Evolutionary conservation across 2,329 filamentous ascomycete genomes (phyloP).

Genomic region (Fusarium equiseti): DNA sequence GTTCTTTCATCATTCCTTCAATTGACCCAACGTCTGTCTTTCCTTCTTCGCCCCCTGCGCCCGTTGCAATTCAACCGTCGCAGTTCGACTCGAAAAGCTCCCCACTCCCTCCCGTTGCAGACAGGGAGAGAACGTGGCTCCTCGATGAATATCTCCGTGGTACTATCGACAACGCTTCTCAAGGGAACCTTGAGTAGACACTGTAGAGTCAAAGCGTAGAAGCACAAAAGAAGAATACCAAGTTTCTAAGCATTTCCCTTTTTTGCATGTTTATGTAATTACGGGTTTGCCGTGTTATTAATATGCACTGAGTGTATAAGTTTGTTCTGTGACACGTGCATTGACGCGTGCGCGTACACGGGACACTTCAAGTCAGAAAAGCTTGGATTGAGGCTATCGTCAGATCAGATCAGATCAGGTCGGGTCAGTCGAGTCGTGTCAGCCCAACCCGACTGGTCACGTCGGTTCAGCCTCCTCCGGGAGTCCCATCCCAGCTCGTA

Average conservation of each 20-base stretch:
- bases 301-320: constrained; percentile 3
- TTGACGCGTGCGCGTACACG: constrained; percentile 8
- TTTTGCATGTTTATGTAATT: constrained; percentile 23
- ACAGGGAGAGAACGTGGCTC: constrained; percentile 33
- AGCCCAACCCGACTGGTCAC: background rate
- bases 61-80: constrained; percentile 20
- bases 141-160: background rate
- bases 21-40: constrained; percentile 12
- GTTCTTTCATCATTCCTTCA: constrained; percentile 17
- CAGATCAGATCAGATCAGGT: constrained; percentile 15
- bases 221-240: constrained; percentile 20
- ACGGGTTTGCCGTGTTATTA: constrained; percentile 19
- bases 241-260: constrained; percentile 7
- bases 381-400: constrained; percentile 31
- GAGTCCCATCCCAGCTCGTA: background rate
- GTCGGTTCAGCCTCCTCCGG: constrained; percentile 1
- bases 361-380: background rate
- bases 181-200: background rate
- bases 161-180: background rate
- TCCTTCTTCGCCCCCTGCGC: constrained; percentile 9
- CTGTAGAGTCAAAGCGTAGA: constrained; percentile 16
- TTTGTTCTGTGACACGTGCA: constrained; percentile 17
- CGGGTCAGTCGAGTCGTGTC: background rate
- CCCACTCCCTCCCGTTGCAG: constrained; percentile 15
- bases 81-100: constrained; percentile 2